Percentiles rank a stretch among this genome's conserved stretches.
Evolutionary conservation across 306 rosid species (phyloP).

Genomic region (Castanospermum australe): DNA sequence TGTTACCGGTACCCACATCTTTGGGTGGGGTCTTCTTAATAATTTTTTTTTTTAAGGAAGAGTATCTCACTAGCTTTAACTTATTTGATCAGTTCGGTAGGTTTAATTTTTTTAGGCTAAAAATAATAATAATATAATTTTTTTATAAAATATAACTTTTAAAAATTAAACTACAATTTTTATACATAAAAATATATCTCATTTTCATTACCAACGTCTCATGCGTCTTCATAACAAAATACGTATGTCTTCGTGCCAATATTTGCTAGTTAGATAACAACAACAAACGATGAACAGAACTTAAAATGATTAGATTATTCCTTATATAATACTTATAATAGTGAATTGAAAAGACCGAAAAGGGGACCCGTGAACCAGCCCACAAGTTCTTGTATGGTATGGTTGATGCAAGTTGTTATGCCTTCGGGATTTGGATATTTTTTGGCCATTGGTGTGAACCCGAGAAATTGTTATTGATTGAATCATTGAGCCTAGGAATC

Average conservation of each 20-base stretch:
- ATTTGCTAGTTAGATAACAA: neutral
- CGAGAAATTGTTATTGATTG: neutral
- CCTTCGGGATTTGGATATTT: neutral
- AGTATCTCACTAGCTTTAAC: too few species aligned
- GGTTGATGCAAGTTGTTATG: constrained; percentile 26
- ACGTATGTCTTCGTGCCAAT: neutral
- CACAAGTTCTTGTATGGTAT: neutral
- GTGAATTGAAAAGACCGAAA: neutral
- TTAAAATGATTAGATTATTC: neutral
- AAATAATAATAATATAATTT: too few species aligned
- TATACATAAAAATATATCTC: too few species aligned
- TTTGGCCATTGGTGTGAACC: constrained; percentile 27
- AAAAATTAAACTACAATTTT: too few species aligned
- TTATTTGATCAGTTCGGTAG: too few species aligned
- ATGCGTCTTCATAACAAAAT: too few species aligned
- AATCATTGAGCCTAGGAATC: constrained; percentile 19
- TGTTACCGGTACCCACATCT: neutral
- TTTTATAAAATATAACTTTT: too few species aligned
- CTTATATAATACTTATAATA: neutral
- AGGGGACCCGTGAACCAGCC: constrained; percentile 11
- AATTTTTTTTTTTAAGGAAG: too few species aligned
- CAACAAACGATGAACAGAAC: neutral
- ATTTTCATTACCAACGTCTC: too few species aligned
- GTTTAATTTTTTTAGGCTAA: too few species aligned
- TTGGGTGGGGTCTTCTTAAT: neutral